A percentile compares a stretch with the other conserved stretches of the same genome.
Conservation (phyloP, 768 basidiomycete genomes). For the Tricholoma saponaceum region DNA sequence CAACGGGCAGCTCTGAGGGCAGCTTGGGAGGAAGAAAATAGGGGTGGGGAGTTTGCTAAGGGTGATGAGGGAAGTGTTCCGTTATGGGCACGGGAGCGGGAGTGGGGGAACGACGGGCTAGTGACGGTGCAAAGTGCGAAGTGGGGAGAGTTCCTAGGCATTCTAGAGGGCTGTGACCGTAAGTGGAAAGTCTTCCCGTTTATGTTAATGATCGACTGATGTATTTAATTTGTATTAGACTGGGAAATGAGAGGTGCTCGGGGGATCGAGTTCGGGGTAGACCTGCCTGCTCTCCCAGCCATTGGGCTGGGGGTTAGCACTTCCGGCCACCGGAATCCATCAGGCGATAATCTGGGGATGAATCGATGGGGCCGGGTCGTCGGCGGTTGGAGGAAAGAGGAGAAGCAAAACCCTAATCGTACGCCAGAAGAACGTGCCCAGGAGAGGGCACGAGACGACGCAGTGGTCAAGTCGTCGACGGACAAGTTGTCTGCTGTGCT, state of each 20-base stretch:
- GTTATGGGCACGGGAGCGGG: slow-evolving; percentile 46
- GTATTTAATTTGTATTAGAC: slow-evolving; percentile 32
- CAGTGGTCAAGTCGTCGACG: slow-evolving; percentile 60
- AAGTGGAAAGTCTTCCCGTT: slow-evolving; percentile 13
- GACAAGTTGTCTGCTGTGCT: slow-evolving; percentile 72
- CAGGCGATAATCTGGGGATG: slow-evolving; percentile 41
- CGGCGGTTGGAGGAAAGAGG: slow-evolving; percentile 55
- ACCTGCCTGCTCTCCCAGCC: slow-evolving; percentile 48
- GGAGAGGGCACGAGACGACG: slow-evolving; percentile 33
- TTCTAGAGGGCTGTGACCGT: slow-evolving; percentile 85
- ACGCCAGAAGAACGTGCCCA: slow-evolving; percentile 14
- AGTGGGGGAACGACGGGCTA: slow-evolving; percentile 88
- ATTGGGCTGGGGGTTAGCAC: slow-evolving; percentile 32
- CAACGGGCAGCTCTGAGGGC: slow-evolving; percentile 42
- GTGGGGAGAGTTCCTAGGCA: slow-evolving; percentile 96
- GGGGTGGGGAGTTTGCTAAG: slow-evolving; percentile 1
- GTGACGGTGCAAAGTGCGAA: slow-evolving; percentile 89
- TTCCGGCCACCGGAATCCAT: slow-evolving; percentile 8
- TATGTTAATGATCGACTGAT: background rate
- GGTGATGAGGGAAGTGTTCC: slow-evolving; percentile 19
- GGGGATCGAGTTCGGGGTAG: slow-evolving; percentile 66
- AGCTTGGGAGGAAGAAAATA: slow-evolving; percentile 26
- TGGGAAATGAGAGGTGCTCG: slow-evolving; percentile 92
- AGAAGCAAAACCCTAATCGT: slow-evolving; percentile 23
- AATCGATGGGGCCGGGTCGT: slow-evolving; percentile 65